These are phyloP conservation scores for Lasiodiplodia theobromae DNA, from an alignment of 2,329 filamentous ascomycete genomes.

Conservation along the genomic window DNA sequence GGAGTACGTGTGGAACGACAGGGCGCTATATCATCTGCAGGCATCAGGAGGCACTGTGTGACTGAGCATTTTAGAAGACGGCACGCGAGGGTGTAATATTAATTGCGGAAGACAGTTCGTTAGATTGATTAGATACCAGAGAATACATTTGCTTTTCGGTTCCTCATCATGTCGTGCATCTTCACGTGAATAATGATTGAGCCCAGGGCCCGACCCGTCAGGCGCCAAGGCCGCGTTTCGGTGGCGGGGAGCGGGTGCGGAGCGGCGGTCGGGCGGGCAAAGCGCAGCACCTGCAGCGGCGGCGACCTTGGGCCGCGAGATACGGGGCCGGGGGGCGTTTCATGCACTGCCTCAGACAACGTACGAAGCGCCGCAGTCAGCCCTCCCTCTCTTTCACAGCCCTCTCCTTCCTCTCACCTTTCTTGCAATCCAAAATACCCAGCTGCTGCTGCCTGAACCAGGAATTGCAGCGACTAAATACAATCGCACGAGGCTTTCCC, in stretches of 20 bases:
- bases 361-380: constrained; percentile 3
- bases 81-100: constrained; percentile 14
- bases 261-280: constrained; percentile 11
- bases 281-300: background rate
- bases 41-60: constrained; percentile 32
- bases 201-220: background rate
- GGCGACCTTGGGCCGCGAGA: constrained; percentile 1
- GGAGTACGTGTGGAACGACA: constrained; percentile 40
- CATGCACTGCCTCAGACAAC: constrained; percentile 1
- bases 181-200: background rate
- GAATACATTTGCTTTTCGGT: background rate
- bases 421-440: background rate
- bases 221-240: constrained; percentile 20
- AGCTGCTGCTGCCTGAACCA: background rate
- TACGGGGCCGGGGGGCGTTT: constrained; percentile 1
- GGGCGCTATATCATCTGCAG: constrained; percentile 36
- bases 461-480: background rate
- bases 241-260: constrained; percentile 25
- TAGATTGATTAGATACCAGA: constrained; percentile 23
- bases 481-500: background rate
- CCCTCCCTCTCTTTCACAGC: background rate
- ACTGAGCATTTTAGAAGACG: background rate
- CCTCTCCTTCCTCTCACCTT: background rate
- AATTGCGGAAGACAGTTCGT: background rate
- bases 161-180: background rate